A percentile compares a stretch with the other conserved stretches of the same genome.
Conservation (phyloP, 495 filamentous ascomycete species). For the Staphylotrichum longicolle region DNA sequence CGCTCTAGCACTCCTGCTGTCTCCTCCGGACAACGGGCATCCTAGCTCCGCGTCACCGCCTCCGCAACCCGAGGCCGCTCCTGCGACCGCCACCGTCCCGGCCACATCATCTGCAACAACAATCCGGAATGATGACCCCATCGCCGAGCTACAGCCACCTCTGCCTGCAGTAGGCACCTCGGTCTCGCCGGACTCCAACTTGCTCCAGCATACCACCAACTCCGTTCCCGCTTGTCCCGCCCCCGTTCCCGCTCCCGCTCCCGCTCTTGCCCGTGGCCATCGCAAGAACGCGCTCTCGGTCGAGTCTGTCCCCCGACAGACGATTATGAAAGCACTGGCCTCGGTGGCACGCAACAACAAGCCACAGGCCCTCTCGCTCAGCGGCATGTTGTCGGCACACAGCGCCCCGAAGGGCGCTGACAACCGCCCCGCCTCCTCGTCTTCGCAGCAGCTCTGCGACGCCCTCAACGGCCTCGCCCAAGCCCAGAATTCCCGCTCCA, state of each 20-base stretch:
- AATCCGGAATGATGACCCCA: conserved; percentile 12
- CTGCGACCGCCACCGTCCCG: background rate
- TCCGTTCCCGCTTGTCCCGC: conserved; percentile 8
- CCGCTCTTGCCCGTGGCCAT: conserved; percentile 38
- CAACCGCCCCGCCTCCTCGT: conserved; percentile 47
- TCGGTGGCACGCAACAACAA: conserved; percentile 65
- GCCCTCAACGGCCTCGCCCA: conserved; percentile 62
- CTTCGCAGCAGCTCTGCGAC: conserved; percentile 62
- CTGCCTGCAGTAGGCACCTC: conserved; percentile 21
- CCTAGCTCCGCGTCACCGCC: conserved; percentile 9
- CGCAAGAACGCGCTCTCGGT: conserved; percentile 63
- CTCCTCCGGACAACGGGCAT: conserved; percentile 12
- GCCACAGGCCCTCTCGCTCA: conserved; percentile 54
- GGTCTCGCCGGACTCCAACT: conserved; percentile 12
- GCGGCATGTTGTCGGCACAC: conserved; percentile 49
- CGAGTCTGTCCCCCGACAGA: conserved; percentile 76
- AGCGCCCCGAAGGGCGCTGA: conserved; percentile 42
- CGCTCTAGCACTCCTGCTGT: conserved; percentile 15
- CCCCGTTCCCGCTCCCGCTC: conserved; percentile 1
- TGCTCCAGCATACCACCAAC: conserved; percentile 1
- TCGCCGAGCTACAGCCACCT: conserved; percentile 11
- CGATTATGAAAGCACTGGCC: conserved; percentile 83
- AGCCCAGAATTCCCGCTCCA: conserved; percentile 37
- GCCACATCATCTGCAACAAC: background rate
- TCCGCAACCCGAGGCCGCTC: conserved; percentile 21